Conservation (phyloP, 1,284 basidiomycete species). For the Veloboletus limbatus region DNA sequence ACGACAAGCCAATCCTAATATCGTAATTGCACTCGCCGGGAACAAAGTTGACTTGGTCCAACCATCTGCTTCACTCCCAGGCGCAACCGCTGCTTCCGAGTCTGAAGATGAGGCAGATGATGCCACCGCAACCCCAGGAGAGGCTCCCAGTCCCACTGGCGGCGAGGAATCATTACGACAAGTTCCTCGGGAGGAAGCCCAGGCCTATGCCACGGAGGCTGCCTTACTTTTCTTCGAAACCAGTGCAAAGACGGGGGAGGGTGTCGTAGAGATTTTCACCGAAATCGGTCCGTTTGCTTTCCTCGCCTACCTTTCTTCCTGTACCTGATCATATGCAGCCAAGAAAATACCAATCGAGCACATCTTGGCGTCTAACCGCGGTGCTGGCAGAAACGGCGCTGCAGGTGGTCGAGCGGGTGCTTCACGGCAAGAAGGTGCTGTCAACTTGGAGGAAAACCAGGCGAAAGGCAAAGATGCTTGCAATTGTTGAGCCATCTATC, state of each 20-base stretch:
- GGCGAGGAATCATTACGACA: conserved; percentile 78
- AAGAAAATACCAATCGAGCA: conserved; percentile 97
- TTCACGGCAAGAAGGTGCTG: conserved; percentile 52
- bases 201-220: conserved; percentile 93
- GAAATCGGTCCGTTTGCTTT: conserved; percentile 77
- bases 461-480: conserved; percentile 73
- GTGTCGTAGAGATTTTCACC: conserved; percentile 96
- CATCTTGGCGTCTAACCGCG: conserved; percentile 76
- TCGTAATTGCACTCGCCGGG: conserved; percentile 95
- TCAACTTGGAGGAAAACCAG: conserved; percentile 73
- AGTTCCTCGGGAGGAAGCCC: conserved; percentile 91
- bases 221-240: conserved; percentile 97
- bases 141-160: conserved; percentile 48
- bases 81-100: conserved; percentile 48
- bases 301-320: background rate
- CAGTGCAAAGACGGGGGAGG: conserved; percentile 96
- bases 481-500: conserved; percentile 55
- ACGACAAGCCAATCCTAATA: conserved; percentile 97
- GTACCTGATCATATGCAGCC: conserved; percentile 46
- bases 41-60: conserved; percentile 96
- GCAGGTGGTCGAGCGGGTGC: conserved; percentile 52
- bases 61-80: conserved; percentile 55
- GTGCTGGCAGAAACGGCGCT: conserved; percentile 57
- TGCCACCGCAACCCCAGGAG: conserved; percentile 82
- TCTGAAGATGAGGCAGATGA: conserved; percentile 83